These are phyloP conservation scores for Ganoderma resinaceum DNA, from an alignment of 1,284 basidiomycete genomes.

Conservation along the genomic window DNA sequence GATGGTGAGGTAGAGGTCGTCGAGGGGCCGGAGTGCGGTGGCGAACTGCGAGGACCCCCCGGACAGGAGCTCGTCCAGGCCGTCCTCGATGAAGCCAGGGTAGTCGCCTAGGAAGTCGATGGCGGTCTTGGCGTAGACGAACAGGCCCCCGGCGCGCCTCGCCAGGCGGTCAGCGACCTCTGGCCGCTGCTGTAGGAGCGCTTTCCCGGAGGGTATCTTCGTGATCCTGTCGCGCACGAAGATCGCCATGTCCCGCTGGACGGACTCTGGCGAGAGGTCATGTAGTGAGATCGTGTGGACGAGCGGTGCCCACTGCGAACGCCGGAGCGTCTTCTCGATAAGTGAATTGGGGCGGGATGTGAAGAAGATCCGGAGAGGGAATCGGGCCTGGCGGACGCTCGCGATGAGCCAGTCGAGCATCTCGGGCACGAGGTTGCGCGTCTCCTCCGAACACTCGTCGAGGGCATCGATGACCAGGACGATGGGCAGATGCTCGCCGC, in stretches of 20 bases:
- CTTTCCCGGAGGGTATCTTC: neutral
- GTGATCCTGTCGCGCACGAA: slow-evolving; percentile 12
- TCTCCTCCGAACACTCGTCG: slow-evolving; percentile 22
- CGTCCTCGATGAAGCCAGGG: slow-evolving; percentile 14
- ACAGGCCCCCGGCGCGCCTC: slow-evolving; percentile 14
- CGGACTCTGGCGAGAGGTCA: slow-evolving; percentile 15
- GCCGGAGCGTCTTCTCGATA: slow-evolving; percentile 14
- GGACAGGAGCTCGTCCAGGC: slow-evolving; percentile 12
- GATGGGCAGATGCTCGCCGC: neutral
- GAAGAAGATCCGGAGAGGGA: slow-evolving; percentile 28
- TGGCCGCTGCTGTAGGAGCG: neutral
- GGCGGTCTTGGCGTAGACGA: slow-evolving; percentile 21
- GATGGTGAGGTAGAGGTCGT: slow-evolving; percentile 22
- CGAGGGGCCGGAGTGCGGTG: slow-evolving; percentile 1
- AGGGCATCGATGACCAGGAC: slow-evolving; percentile 26
- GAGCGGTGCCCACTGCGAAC: neutral
- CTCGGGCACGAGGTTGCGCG: neutral
- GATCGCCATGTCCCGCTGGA: slow-evolving; percentile 21
- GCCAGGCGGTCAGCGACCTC: slow-evolving; percentile 7
- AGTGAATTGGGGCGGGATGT: slow-evolving; percentile 26
- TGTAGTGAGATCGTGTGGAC: slow-evolving; percentile 18
- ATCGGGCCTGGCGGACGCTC: neutral
- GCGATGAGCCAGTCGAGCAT: slow-evolving; percentile 12
- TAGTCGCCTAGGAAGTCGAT: slow-evolving; percentile 14
- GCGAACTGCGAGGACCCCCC: neutral